These are phyloP conservation scores for Boechera retrofracta DNA, from an alignment of 345 rosid species.

Conservation along the genomic window DNA sequence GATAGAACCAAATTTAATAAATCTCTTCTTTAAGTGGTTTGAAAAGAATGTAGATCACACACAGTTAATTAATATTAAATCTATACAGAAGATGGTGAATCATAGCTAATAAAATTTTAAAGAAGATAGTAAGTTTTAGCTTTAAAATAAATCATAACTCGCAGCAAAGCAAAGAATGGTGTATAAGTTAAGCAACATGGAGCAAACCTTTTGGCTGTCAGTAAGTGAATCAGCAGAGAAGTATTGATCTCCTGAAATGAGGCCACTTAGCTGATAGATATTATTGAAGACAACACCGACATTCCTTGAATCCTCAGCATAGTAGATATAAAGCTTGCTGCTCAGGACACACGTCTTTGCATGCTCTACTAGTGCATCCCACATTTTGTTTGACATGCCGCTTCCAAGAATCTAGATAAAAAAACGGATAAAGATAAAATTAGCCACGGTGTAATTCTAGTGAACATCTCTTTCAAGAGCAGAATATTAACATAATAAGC, in stretches of 20 bases:
- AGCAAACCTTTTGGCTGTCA: slow-evolving; percentile 85
- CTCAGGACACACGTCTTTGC: slow-evolving; percentile 93
- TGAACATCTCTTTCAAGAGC: slow-evolving; percentile 26
- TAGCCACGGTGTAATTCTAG: slow-evolving; percentile 35
- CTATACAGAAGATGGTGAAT: not conserved
- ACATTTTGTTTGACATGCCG: slow-evolving; percentile 99
- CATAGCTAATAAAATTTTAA: not conserved
- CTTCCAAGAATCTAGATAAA: slow-evolving; percentile 84
- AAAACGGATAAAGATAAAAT: slow-evolving; percentile 26
- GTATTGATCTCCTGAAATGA: slow-evolving; percentile 88
- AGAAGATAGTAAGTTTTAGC: slow-evolving; percentile 8
- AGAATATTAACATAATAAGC: slow-evolving; percentile 22
- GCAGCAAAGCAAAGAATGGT: slow-evolving; percentile 20
- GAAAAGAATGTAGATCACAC: not conserved
- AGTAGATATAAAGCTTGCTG: slow-evolving; percentile 82
- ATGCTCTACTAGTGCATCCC: slow-evolving; percentile 96
- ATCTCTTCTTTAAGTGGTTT: not conserved
- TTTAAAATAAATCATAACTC: slow-evolving; percentile 8
- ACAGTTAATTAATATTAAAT: not conserved
- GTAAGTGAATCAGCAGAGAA: slow-evolving; percentile 77
- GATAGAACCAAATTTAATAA: not conserved
- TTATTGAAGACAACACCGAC: slow-evolving; percentile 87
- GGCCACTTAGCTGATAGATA: slow-evolving; percentile 82
- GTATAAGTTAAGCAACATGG: slow-evolving; percentile 25
- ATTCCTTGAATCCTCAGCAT: slow-evolving; percentile 80